Conservation (phyloP, 148 eudicot genomes). For the Vaccinium myrtillus region DNA sequence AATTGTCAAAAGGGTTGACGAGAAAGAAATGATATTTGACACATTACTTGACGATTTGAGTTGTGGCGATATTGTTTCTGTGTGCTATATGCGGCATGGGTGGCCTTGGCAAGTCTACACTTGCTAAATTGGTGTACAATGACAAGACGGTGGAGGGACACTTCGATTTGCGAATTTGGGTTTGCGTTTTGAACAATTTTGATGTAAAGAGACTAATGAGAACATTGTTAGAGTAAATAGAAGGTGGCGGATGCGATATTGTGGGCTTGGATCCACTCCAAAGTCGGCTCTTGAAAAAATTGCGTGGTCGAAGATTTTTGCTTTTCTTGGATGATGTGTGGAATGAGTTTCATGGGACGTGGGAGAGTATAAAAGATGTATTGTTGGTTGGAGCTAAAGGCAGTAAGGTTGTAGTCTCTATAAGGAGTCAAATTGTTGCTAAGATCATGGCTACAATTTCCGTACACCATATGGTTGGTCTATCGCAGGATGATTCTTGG, state of each 20-base stretch:
- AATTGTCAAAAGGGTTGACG: conserved; percentile 5
- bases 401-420: conserved; percentile 20
- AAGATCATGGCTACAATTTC: background rate
- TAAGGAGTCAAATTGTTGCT: conserved; percentile 14
- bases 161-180: conserved; percentile 20
- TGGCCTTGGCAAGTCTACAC: conserved; percentile 7
- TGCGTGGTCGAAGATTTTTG: conserved; percentile 11
- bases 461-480: background rate
- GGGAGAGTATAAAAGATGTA: background rate
- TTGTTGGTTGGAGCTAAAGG: conserved; percentile 5
- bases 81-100: conserved; percentile 20
- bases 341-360: conserved; percentile 14
- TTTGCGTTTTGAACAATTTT: conserved; percentile 14
- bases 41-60: background rate
- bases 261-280: background rate
- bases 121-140: conserved; percentile 19
- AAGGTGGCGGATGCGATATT: background rate
- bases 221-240: conserved; percentile 8
- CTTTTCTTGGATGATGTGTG: conserved; percentile 26
- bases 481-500: conserved; percentile 8
- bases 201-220: background rate
- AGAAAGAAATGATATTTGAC: conserved; percentile 1
- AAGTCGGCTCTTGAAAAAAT: background rate
- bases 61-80: background rate
- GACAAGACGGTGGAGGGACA: background rate